Base-by-base conservation (phyloP, 2,329 filamentous ascomycete species). In the Paraphoma sp. region DNA sequence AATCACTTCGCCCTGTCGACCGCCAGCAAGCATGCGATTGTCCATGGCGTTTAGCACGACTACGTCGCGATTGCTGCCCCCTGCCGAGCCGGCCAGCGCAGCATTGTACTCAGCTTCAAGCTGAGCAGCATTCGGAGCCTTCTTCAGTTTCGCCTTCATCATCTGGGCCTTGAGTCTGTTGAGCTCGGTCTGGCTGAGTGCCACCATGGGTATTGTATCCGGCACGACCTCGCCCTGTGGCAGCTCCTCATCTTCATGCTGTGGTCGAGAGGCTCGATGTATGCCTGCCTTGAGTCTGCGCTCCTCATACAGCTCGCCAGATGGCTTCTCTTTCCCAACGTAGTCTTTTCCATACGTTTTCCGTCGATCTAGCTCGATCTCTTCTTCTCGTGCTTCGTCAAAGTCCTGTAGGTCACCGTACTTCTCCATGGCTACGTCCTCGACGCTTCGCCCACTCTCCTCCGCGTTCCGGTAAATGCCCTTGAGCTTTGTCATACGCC, bases 401-500 rank as follows among this genome's bases (percentile, higher is more conserved):
- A 98, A 99, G 12, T 91, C 89, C 28, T 88, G 85, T 14, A 99
- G 72, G 63, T 87, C 87, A 1, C 93, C 94, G 70, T 90, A 97
- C 11, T 92, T 85, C 65, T 97, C 90, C 38, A 90, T 68, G 0
- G 93, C 95, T 47, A 98, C 82, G 1, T 96, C 91, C 6, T 98
- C 94, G 0, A 96, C 83, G 0, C 86, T 69, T n/a, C 84, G 84
- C 0, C 88, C 88, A 0, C 82, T 88, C 67, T 95, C 89, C 64
- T 96, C 84, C 0, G 93, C 92, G 51, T 89, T 85, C 28, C 86
- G 85, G 75, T 96, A 97, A 1, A 97, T 91, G 10, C 88, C 90
- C 63, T 90, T 93, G 31, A 99, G 85, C 76, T 93, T 97, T 6
- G 90, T 96, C 93, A 99, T 97, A 48, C 96, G 89, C 95, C 96